Percentiles rank a stretch among this genome's conserved stretches.
Evolutionary conservation across 192 early-diverging fungal genomes (phyloP).

Genomic region (Phlyctochytrium bullatum): DNA sequence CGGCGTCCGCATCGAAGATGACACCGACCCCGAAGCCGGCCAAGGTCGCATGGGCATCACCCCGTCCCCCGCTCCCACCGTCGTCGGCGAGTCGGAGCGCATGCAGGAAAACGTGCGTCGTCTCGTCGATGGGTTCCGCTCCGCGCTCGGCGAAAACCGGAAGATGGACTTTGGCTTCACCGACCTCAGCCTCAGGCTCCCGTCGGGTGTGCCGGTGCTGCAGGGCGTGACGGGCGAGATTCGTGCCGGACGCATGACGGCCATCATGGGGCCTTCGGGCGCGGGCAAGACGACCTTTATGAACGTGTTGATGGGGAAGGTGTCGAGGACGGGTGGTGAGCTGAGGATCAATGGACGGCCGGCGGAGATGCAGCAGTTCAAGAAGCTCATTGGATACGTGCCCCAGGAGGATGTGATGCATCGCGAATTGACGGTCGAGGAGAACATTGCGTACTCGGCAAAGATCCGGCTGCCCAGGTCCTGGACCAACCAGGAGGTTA

Average conservation of each 20-base stretch:
- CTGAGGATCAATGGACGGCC: slow-evolving; percentile 31
- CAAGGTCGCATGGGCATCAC: neutral
- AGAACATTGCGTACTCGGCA: slow-evolving; percentile 76
- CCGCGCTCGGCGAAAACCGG: slow-evolving; percentile 22
- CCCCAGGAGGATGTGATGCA: slow-evolving; percentile 42
- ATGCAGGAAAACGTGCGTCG: neutral
- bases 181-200: slow-evolving; percentile 33
- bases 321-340: slow-evolving; percentile 23
- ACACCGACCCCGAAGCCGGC: slow-evolving; percentile 6
- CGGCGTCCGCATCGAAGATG: neutral
- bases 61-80: too few relatives aligned
- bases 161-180: slow-evolving; percentile 40
- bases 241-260: slow-evolving; percentile 70
- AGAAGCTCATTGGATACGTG: slow-evolving; percentile 42
- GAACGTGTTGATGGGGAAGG: slow-evolving; percentile 43
- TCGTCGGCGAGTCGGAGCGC: neutral
- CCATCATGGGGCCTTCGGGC: slow-evolving; percentile 93
- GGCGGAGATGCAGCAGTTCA: slow-evolving; percentile 29
- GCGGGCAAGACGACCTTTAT: slow-evolving; percentile 65
- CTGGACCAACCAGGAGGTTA: slow-evolving; percentile 63
- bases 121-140: slow-evolving; percentile 17
- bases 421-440: slow-evolving; percentile 63
- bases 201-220: slow-evolving; percentile 59
- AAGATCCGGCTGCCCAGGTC: slow-evolving; percentile 65
- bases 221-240: slow-evolving; percentile 70